Conservation (phyloP, 192 early-diverging fungal species). For the Umbelopsis sp. region DNA sequence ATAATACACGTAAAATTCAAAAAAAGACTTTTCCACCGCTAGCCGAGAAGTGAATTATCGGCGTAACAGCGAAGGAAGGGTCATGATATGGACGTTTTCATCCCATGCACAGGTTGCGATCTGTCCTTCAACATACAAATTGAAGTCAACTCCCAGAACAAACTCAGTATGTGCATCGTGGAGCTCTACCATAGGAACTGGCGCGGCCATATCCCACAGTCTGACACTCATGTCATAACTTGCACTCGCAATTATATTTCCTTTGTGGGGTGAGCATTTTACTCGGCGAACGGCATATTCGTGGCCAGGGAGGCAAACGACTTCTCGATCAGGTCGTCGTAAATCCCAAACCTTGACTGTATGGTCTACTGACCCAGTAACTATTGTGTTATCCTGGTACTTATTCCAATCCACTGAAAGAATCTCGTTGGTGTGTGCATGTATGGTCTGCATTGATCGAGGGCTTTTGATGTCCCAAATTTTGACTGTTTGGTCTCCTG, state of each 20-base stretch:
- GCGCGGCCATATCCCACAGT: slow-evolving; percentile 79
- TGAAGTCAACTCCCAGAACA: slow-evolving; percentile 94
- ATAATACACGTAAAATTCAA: slow-evolving; percentile 1
- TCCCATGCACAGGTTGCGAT: slow-evolving; percentile 98
- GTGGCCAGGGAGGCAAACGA: slow-evolving; percentile 80
- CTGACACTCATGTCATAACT: slow-evolving; percentile 97
- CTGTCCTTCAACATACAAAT: slow-evolving; percentile 82
- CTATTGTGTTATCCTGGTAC: slow-evolving; percentile 81
- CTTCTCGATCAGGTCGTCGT: slow-evolving; percentile 71
- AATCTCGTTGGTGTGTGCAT: slow-evolving; percentile 85
- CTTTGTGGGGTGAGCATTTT: slow-evolving; percentile 90
- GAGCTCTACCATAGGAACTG: slow-evolving; percentile 57
- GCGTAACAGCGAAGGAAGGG: slow-evolving; percentile 34
- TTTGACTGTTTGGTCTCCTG: slow-evolving; percentile 89
- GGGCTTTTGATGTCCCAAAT: slow-evolving; percentile 89
- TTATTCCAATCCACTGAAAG: slow-evolving; percentile 98
- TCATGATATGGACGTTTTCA: slow-evolving; percentile 76
- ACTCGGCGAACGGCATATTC: slow-evolving; percentile 92
- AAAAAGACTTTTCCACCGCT: too few species aligned
- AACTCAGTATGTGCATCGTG: slow-evolving; percentile 94
- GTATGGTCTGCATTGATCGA: slow-evolving; percentile 62
- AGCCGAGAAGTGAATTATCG: slow-evolving; percentile 20
- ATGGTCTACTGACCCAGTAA: slow-evolving; percentile 88
- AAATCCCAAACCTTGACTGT: slow-evolving; percentile 93
- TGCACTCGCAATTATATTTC: slow-evolving; percentile 77